These are phyloP conservation scores for Suillus subalutaceus DNA, from an alignment of 768 basidiomycete species.

Conservation along the genomic window DNA sequence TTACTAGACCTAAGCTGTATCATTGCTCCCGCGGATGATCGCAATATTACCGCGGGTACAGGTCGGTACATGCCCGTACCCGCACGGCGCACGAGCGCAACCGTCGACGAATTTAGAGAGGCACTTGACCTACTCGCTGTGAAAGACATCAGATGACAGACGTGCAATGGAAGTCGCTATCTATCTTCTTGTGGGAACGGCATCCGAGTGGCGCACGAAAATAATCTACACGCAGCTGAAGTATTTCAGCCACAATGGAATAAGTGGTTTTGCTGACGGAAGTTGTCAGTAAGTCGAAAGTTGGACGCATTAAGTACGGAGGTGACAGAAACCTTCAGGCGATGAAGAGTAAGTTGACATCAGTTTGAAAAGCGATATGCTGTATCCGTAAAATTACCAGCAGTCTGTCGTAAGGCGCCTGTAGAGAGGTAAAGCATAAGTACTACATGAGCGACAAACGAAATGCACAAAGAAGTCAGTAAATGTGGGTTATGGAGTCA, in stretches of 20 bases:
- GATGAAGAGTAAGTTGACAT: background rate
- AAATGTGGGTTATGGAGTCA: background rate
- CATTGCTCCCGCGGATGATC: background rate
- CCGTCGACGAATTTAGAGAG: background rate
- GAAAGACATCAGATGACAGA: constrained; percentile 3
- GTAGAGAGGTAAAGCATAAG: constrained; percentile 8
- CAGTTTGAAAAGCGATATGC: constrained; percentile 1
- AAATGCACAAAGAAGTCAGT: constrained; percentile 6
- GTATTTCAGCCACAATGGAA: background rate
- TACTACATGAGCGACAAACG: constrained; percentile 2
- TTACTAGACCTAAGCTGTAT: constrained; percentile 31
- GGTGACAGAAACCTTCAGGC: background rate
- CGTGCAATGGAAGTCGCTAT: background rate
- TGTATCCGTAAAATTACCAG: constrained; percentile 5
- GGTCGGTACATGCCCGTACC: background rate
- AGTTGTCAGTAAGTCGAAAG: background rate
- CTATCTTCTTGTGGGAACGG: background rate
- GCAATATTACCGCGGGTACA: background rate
- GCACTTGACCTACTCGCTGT: background rate
- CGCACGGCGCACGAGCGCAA: background rate
- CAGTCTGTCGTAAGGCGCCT: constrained; percentile 5
- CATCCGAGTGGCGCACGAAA: background rate
- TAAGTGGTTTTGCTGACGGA: background rate
- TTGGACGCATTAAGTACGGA: background rate
- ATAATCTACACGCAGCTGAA: background rate